phyloP scores from a whole-genome alignment of 768 basidiomycete species.

The Termitomyces eurrhizus region DNA sequence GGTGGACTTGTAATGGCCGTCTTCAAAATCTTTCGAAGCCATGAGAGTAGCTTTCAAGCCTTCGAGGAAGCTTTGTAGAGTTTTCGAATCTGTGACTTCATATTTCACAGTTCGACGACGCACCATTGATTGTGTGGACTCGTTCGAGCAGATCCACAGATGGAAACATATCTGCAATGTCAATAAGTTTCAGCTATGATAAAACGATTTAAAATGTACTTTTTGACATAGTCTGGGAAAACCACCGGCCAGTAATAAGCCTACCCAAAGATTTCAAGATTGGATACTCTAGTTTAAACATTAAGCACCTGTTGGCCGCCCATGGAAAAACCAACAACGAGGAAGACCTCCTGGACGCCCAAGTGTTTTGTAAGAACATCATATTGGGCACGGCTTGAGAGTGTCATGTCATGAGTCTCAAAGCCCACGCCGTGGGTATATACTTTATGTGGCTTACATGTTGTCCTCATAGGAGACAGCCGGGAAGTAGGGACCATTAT shows the following conservation, averaged over 20 bases:
- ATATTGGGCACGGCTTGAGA: conserved; percentile 49
- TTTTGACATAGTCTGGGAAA: conserved; percentile 52
- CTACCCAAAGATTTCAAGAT: conserved; percentile 19
- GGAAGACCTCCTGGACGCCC: conserved; percentile 38
- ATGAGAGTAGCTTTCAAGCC: conserved; percentile 52
- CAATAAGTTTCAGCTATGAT: not conserved
- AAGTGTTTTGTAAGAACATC: conserved; percentile 46
- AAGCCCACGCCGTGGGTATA: not conserved
- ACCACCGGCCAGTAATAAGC: conserved; percentile 55
- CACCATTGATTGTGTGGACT: conserved; percentile 55
- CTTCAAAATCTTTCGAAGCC: conserved; percentile 51
- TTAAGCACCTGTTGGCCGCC: conserved; percentile 44
- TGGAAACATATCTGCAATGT: conserved; percentile 40
- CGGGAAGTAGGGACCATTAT: conserved; percentile 58
- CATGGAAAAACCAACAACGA: conserved; percentile 58
- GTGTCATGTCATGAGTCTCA: not conserved
- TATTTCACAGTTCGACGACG: not conserved
- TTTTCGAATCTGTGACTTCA: not conserved
- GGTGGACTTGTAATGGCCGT: conserved; percentile 45
- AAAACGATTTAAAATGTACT: conserved; percentile 19
- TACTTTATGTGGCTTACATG: conserved; percentile 31
- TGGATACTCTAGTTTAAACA: not conserved
- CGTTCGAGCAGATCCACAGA: conserved; percentile 54
- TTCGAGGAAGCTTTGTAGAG: conserved; percentile 45
- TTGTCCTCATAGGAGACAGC: conserved; percentile 55